These are phyloP conservation scores for Hippophae gyantsensis DNA, from an alignment of 306 rosid species.

Conservation along the genomic window DNA sequence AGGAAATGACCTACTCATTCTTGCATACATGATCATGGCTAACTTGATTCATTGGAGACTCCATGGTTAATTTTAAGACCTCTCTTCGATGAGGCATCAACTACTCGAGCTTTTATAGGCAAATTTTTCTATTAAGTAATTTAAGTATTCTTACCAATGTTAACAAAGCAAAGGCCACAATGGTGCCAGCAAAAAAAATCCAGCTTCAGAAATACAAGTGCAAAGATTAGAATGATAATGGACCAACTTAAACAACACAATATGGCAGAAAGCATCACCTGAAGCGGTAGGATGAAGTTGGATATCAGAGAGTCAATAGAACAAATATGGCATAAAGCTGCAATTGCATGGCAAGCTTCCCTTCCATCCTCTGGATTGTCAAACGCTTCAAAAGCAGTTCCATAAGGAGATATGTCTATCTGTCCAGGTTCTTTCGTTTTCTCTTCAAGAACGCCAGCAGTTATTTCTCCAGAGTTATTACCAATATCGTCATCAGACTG, in stretches of 20 bases:
- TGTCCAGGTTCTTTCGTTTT: conserved; percentile 10
- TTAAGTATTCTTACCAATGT: too few relatives aligned
- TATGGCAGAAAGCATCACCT: conserved; percentile 37
- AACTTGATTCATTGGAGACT: too few relatives aligned
- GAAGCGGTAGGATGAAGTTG: conserved; percentile 92
- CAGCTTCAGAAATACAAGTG: background rate
- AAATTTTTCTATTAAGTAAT: too few relatives aligned
- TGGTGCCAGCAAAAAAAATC: too few relatives aligned
- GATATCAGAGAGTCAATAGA: conserved; percentile 85
- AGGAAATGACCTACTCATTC: too few relatives aligned
- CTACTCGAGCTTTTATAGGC: too few relatives aligned
- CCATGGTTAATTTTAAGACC: too few relatives aligned
- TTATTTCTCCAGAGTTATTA: conserved; percentile 23
- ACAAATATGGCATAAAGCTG: conserved; percentile 92
- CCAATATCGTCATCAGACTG: conserved; percentile 24
- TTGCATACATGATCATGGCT: too few relatives aligned
- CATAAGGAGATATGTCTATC: conserved; percentile 48
- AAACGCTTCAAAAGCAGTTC: conserved; percentile 66
- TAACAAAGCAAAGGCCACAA: too few relatives aligned
- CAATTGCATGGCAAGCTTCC: conserved; percentile 95
- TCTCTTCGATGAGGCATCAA: too few relatives aligned
- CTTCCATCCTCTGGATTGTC: conserved; percentile 45
- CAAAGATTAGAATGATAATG: background rate
- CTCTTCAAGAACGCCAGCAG: conserved; percentile 21
- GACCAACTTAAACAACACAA: background rate